Conservation (phyloP, 768 basidiomycete species). For the Termitomyces sp. region DNA sequence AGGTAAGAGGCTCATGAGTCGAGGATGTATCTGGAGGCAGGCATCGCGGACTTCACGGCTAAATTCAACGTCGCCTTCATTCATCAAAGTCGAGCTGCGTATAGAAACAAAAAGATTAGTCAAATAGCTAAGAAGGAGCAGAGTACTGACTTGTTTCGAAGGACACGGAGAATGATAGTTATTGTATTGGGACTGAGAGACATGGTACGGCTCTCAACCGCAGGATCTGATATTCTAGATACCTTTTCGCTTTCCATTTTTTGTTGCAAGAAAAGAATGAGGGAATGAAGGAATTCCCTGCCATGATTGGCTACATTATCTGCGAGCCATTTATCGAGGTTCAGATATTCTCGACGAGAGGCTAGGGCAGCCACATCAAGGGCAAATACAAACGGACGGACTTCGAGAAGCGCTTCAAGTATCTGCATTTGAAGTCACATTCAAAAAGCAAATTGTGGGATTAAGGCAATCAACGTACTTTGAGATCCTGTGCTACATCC, state of each 20-base stretch:
- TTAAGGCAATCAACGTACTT: slow-evolving; percentile 43
- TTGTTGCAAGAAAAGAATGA: slow-evolving; percentile 84
- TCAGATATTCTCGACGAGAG: slow-evolving; percentile 87
- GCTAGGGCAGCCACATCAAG: slow-evolving; percentile 94
- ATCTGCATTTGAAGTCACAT: slow-evolving; percentile 43
- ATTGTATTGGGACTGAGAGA: slow-evolving; percentile 83
- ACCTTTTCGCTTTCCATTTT: slow-evolving; percentile 91
- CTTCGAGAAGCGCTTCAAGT: slow-evolving; percentile 86
- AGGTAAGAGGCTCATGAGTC: slow-evolving; percentile 90
- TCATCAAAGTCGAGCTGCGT: slow-evolving; percentile 64
- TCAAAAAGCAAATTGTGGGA: neutral
- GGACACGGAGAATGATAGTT: slow-evolving; percentile 86
- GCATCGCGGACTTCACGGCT: slow-evolving; percentile 90
- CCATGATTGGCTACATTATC: slow-evolving; percentile 83
- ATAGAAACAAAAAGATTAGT: slow-evolving; percentile 8
- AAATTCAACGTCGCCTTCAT: slow-evolving; percentile 73
- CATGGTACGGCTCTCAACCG: slow-evolving; percentile 77
- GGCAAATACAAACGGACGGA: slow-evolving; percentile 83
- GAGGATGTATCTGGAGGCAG: slow-evolving; percentile 92
- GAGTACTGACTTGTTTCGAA: slow-evolving; percentile 70
- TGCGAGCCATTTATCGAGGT: slow-evolving; percentile 94
- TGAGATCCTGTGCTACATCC: slow-evolving; percentile 93
- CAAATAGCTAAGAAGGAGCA: neutral
- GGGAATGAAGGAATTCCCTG: slow-evolving; percentile 78
- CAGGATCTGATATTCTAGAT: slow-evolving; percentile 70